Base-by-base conservation (phyloP, 495 filamentous ascomycete species). In the Staphylotrichum tortipilum region DNA sequence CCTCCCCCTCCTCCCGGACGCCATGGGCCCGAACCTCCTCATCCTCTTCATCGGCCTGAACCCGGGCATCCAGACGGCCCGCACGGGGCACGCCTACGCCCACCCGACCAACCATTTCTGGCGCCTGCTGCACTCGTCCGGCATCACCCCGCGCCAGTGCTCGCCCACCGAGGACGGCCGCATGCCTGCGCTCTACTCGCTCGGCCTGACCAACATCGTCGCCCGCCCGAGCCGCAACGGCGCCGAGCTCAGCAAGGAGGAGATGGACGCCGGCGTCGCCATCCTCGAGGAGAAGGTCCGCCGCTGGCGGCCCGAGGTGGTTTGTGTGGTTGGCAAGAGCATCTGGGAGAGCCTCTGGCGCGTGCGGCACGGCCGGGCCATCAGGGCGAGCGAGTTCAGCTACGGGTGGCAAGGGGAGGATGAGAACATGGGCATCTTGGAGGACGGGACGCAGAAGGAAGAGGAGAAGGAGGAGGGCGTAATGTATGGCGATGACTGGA, bases 31-130 rank as follows among this genome's bases (percentile, higher is more conserved):
- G 0, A 79, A 85, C 65, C 82, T 98, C 0, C 77, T 92, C 35
- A 77, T 84, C 63, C 71, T 97, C 52, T 89, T 95, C 67, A 77
- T 97, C 53, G 92, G 92, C 47, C 78, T 90, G 4, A 98, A 98
- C 70, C 92, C 92, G 0, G 92, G 92, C 17, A 72, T 96, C 19
- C 62, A 77, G 39, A 97, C 92, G 10, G 87, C 89, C 0, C 73
- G 71, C 2, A 77, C 78, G 0, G 89, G 89, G 3, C 86, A 89
- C 71, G 83, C 88, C 34, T 98, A 97, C 72, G 84, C 89, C 1
- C 87, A 96, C 68, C 91, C 94, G 0, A 86, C 85, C 3, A 98
- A 98, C 61, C 79, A 82, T 23, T 98, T 92, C 80, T 98, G 92
- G 92, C 85, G 83, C 57, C 79, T 96, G 5, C 76, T 95, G 0